phyloP scores from a whole-genome alignment of 805 yeast genomes.

The Metschnikowia dekortorum region DNA sequence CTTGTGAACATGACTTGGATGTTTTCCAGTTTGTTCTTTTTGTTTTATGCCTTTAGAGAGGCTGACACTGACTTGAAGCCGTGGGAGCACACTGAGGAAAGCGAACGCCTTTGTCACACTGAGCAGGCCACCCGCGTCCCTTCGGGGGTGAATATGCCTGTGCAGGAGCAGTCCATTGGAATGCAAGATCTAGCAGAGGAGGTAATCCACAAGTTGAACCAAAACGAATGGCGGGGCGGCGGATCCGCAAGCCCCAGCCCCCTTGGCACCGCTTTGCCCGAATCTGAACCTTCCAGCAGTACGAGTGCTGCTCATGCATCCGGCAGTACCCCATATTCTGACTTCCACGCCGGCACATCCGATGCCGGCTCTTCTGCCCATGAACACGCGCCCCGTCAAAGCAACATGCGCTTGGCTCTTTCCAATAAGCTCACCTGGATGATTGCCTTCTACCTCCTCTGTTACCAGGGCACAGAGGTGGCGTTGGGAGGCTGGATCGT shows the following conservation, averaged over 20 bases:
- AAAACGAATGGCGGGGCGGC: too few species aligned
- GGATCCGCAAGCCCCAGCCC: too few species aligned
- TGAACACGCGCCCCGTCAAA: neutral
- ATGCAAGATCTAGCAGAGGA: constrained; percentile 6
- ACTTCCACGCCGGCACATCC: too few species aligned
- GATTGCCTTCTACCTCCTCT: constrained; percentile 16
- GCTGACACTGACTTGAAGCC: constrained; percentile 17
- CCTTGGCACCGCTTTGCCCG: too few species aligned
- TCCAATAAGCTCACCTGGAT: constrained; percentile 18
- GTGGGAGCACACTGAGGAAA: constrained; percentile 15
- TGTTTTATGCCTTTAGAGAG: constrained; percentile 11
- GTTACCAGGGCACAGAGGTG: constrained; percentile 22
- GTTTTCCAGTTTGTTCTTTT: constrained; percentile 7
- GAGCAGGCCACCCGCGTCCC: neutral
- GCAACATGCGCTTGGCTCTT: constrained; percentile 15
- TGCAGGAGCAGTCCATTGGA: constrained; percentile 6
- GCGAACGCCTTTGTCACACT: constrained; percentile 1
- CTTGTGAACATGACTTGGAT: constrained; percentile 15
- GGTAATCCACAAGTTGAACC: neutral
- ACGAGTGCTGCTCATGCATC: too few species aligned
- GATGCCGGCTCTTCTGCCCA: too few species aligned
- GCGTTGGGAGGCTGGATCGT: constrained; percentile 23
- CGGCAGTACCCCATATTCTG: too few species aligned
- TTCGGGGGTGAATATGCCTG: neutral
- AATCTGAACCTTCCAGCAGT: too few species aligned